Conservation (phyloP, 129 eudicot genomes). For the Dittrichia graveolens region DNA sequence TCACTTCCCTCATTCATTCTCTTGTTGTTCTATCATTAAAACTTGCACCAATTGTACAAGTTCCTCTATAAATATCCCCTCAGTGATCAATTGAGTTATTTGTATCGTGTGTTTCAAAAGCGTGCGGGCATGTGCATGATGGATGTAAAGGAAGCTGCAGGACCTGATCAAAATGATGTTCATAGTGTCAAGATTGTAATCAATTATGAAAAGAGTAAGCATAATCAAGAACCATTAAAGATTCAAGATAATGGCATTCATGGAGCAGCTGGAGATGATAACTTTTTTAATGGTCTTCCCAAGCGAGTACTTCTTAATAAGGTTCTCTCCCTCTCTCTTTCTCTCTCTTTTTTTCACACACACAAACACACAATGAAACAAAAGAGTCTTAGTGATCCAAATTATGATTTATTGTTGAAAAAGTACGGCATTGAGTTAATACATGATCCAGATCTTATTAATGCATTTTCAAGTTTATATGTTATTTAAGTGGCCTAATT, state of each 20-base stretch:
- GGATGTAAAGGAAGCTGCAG: conserved; percentile 42
- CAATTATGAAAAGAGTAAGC: conserved; percentile 10
- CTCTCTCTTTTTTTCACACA: background rate
- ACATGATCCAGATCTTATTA: background rate
- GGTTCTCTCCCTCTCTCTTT: conserved; percentile 28
- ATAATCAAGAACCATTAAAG: conserved; percentile 6
- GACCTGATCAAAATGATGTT: background rate
- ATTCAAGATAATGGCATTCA: conserved; percentile 24
- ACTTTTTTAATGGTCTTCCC: conserved; percentile 17
- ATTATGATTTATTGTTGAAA: background rate
- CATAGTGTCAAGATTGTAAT: conserved; percentile 11
- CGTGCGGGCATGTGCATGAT: conserved; percentile 37
- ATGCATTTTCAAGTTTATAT: background rate
- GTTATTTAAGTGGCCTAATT: conserved; percentile 11
- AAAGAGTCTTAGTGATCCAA: too few relatives aligned
- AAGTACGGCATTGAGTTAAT: too few relatives aligned
- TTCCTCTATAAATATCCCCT: too few relatives aligned
- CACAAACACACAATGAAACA: too few relatives aligned
- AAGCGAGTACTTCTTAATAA: conserved; percentile 29
- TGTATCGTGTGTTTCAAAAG: conserved; percentile 4
- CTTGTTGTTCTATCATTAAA: background rate
- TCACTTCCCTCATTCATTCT: conserved; percentile 17
- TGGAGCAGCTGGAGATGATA: conserved; percentile 2
- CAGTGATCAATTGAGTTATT: background rate
- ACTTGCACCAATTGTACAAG: background rate